These are phyloP conservation scores for Lipomyces orientalis DNA, from an alignment of 805 yeast species.

Conservation along the genomic window DNA sequence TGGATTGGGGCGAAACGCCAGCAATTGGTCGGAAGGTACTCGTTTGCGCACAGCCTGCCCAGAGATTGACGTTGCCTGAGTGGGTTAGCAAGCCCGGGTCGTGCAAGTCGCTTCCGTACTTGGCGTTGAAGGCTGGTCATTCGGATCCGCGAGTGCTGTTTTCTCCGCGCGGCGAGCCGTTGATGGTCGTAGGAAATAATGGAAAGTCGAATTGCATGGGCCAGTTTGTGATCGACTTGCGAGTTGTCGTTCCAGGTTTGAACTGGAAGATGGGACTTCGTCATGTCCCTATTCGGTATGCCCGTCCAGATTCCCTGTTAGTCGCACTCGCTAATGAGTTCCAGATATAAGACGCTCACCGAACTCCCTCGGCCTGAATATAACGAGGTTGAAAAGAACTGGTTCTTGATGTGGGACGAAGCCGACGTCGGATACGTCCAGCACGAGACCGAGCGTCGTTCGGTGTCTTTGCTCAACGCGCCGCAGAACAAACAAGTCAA, in stretches of 20 bases:
- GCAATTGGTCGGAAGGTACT: constrained; percentile 19
- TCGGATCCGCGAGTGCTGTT: constrained; percentile 31
- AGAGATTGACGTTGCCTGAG: constrained; percentile 2
- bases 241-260: constrained; percentile 27
- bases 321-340: not conserved
- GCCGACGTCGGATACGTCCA: constrained; percentile 14
- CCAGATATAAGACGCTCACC: constrained; percentile 15
- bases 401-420: constrained; percentile 32
- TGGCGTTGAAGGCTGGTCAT: constrained; percentile 20
- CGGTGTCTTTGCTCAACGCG: constrained; percentile 12
- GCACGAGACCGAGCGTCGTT: constrained; percentile 21
- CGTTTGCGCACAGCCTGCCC: constrained; percentile 7
- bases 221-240: constrained; percentile 29
- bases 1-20: constrained; percentile 21
- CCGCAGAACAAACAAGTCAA: not conserved
- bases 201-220: constrained; percentile 25
- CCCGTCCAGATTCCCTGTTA: not conserved
- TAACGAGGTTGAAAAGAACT: constrained; percentile 28
- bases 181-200: constrained; percentile 35
- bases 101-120: constrained; percentile 9
- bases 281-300: constrained; percentile 23
- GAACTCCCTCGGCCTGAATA: constrained; percentile 21
- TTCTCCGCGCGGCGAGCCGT: constrained; percentile 35
- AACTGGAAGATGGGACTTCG: constrained; percentile 14
- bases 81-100: constrained; percentile 13